These are phyloP conservation scores for Gillenia trifoliata DNA, from an alignment of 306 rosid species.

Conservation along the genomic window DNA sequence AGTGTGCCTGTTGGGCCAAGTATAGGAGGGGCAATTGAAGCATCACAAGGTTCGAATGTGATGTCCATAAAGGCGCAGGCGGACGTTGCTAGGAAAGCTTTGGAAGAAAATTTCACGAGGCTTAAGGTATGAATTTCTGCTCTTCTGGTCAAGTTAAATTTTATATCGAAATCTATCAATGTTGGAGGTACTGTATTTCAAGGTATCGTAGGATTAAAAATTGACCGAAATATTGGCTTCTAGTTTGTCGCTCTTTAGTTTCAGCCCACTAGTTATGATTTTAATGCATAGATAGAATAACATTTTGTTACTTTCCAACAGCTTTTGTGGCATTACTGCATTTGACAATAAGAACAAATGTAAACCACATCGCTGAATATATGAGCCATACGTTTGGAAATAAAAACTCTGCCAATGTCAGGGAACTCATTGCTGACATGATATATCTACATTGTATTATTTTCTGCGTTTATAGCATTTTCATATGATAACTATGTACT, in stretches of 20 bases:
- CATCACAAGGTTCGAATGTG: slow-evolving; percentile 42
- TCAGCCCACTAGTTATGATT: background rate
- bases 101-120: slow-evolving; percentile 61
- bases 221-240: background rate
- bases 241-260: background rate
- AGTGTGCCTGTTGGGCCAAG: slow-evolving; percentile 34
- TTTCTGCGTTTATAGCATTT: background rate
- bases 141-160: background rate
- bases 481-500: background rate
- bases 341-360: background rate
- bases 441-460: background rate
- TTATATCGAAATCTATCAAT: background rate
- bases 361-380: background rate
- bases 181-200: background rate
- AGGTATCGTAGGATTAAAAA: background rate
- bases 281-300: background rate
- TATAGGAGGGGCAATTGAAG: slow-evolving; percentile 55
- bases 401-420: background rate
- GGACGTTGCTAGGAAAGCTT: slow-evolving; percentile 55
- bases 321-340: background rate
- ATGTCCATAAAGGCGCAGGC: slow-evolving; percentile 68
- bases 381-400: background rate
- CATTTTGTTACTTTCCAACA: background rate
- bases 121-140: slow-evolving; percentile 55
- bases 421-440: background rate